Evolutionary conservation across 805 yeast species (phyloP), one percentile per base, ranked within the genome.

Genomic region (Starmerella powellii): DNA sequence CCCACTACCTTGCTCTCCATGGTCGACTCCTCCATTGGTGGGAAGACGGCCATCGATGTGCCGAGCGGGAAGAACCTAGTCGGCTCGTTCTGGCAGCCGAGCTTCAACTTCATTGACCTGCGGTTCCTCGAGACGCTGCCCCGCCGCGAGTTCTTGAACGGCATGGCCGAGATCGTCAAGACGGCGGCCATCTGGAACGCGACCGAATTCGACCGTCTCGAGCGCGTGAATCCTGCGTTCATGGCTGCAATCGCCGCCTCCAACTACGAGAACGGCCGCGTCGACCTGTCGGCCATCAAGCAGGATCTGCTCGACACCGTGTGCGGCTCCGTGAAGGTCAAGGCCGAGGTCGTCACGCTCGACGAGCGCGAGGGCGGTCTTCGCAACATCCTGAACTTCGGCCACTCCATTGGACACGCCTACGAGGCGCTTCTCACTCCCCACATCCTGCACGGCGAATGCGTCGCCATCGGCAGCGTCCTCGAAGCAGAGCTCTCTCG

Each of bases 101-200:
- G 72, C 52, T 78, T 80, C 54, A 83, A 91, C 47, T 77, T 86
- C 59, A 91, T 81, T 23, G 98, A 91, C 62, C 76, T 87, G 41
- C 72, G 79, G 29, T 88, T 91, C 66, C 69, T 91, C 57, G 80
- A 78, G 49, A 81, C 96, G 15, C 70, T 91, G 45, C 96, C 97
- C 1, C 78, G 78, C 40, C 75, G 98, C 55, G 97, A 91, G 62
- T 85, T 91, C 61, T 83, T 91, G 55, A 91, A 91, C 58, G 98
- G 98, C 47, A 91, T 91, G 87, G 95, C 95, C 4, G 98, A 91
- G 64, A 95, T 91, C 37, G 80, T 91, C 54, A 91, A 91, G 64
- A 91, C 98, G 13, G 97, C 97, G 17, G 95, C 96, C 20, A 87
- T 91, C 56, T 91, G 97, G 97, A 79, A 87, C 59, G 95, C 82